These are phyloP conservation scores for Camellia granthamiana DNA, from an alignment of 148 eudicot species.

Conservation along the genomic window DNA sequence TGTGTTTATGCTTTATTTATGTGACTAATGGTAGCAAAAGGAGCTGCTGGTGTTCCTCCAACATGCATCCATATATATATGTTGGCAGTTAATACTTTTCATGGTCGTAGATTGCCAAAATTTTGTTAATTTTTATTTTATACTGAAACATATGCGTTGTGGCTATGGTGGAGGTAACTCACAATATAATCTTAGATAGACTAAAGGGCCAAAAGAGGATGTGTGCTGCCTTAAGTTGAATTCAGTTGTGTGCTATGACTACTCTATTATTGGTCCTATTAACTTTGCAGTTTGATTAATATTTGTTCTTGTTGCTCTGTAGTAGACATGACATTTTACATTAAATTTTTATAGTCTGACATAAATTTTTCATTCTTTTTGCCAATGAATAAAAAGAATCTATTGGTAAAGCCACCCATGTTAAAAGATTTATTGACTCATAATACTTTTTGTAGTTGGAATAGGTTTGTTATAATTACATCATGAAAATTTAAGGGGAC, in stretches of 20 bases:
- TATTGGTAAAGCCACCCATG: not conserved
- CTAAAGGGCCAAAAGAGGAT: not conserved
- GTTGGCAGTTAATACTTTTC: not conserved
- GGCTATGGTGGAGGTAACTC: not conserved
- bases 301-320: not conserved
- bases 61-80: not conserved
- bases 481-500: not conserved
- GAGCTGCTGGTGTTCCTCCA: not conserved
- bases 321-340: not conserved
- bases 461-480: not conserved
- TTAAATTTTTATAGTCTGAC: not conserved
- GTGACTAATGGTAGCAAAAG: not conserved
- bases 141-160: not conserved
- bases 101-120: not conserved
- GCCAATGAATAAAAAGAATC: not conserved
- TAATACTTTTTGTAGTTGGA: not conserved
- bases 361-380: not conserved
- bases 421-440: not conserved
- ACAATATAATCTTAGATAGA: conserved; percentile 3
- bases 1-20: not conserved
- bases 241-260: not conserved
- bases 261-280: not conserved
- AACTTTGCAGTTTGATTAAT: not conserved
- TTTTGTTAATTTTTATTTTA: not conserved
- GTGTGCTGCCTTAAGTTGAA: not conserved